Conservation (phyloP, 2,329 filamentous ascomycete genomes). For the Dryadomyces sulphureus region DNA sequence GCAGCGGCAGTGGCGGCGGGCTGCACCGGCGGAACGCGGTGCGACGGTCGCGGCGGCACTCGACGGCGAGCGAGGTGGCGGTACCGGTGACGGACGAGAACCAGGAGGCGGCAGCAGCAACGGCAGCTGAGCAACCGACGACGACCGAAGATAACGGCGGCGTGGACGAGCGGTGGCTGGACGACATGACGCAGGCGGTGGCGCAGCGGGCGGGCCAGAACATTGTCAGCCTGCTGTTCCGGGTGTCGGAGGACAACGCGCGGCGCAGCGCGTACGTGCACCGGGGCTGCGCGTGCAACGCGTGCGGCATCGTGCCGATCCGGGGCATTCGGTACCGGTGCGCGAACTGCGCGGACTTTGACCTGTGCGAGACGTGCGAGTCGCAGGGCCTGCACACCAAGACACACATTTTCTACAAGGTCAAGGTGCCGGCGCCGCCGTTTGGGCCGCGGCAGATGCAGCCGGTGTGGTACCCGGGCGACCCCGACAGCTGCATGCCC, state of each 20-base stretch:
- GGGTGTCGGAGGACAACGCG: slow-evolving; percentile 88
- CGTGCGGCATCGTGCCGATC: slow-evolving; percentile 76
- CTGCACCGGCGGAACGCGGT: slow-evolving; percentile 12
- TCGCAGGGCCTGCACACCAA: slow-evolving; percentile 63
- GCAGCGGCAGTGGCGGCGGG: slow-evolving; percentile 3
- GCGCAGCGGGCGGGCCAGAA: slow-evolving; percentile 53
- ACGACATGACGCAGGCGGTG: slow-evolving; percentile 25
- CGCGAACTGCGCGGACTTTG: slow-evolving; percentile 89
- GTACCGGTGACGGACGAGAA: slow-evolving; percentile 7
- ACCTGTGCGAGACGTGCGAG: slow-evolving; percentile 90
- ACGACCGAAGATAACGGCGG: slow-evolving; percentile 14
- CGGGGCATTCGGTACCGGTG: slow-evolving; percentile 87
- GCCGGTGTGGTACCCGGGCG: slow-evolving; percentile 77
- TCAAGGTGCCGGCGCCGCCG: slow-evolving; percentile 75
- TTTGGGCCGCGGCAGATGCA: slow-evolving; percentile 69
- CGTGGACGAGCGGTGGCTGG: slow-evolving; percentile 37
- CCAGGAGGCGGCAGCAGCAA: background rate
- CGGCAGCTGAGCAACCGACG: background rate
- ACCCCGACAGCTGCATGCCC: slow-evolving; percentile 56
- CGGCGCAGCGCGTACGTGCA: slow-evolving; percentile 81
- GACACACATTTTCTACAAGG: slow-evolving; percentile 94
- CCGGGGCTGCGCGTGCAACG: slow-evolving; percentile 82
- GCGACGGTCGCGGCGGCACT: slow-evolving; percentile 8
- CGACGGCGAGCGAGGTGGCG: slow-evolving; percentile 11
- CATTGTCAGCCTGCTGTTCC: slow-evolving; percentile 71